A percentile compares a stretch with the other conserved stretches of the same genome.
phyloP scores from a whole-genome alignment of 1,139 yeast genomes.

The Pichia sp. region DNA sequence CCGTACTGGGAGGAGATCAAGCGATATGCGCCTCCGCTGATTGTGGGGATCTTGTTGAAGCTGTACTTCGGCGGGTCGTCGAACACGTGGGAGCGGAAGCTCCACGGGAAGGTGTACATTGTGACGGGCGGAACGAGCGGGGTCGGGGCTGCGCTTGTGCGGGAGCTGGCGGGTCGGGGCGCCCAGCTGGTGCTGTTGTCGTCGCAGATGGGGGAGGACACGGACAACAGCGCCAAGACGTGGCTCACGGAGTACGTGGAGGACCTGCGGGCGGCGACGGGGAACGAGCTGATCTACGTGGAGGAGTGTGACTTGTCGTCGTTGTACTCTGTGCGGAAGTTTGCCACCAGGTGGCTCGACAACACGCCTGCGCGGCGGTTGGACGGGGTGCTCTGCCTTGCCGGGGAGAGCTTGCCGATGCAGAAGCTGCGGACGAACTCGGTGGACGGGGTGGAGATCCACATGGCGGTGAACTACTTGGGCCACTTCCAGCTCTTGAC shows the following conservation, averaged over 20 bases:
- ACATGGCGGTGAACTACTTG: slow-evolving; percentile 76
- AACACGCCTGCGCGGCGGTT: slow-evolving; percentile 84
- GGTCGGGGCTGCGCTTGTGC: slow-evolving; percentile 70
- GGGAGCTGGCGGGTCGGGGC: slow-evolving; percentile 71
- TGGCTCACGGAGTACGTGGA: slow-evolving; percentile 81
- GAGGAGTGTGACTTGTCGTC: slow-evolving; percentile 82
- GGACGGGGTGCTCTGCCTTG: slow-evolving; percentile 85
- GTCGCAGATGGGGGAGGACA: slow-evolving; percentile 46
- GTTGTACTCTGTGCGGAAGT: slow-evolving; percentile 73
- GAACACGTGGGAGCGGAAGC: slow-evolving; percentile 87
- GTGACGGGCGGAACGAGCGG: slow-evolving; percentile 92
- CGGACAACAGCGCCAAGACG: slow-evolving; percentile 27
- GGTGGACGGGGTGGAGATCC: slow-evolving; percentile 79
- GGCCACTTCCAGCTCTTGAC: slow-evolving; percentile 78
- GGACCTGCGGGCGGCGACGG: slow-evolving; percentile 65
- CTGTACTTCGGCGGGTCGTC: slow-evolving; percentile 70
- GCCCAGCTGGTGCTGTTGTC: slow-evolving; percentile 81
- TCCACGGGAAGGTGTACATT: slow-evolving; percentile 85
- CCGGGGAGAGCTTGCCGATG: slow-evolving; percentile 75
- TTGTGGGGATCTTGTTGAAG: slow-evolving; percentile 49
- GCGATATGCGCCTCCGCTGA: slow-evolving; percentile 48
- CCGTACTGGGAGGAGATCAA: slow-evolving; percentile 68
- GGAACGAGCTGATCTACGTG: slow-evolving; percentile 74
- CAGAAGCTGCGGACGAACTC: slow-evolving; percentile 59
- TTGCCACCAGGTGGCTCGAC: slow-evolving; percentile 93